Conservation (phyloP, 306 rosid species). For the Aeschynomene evenia region DNA sequence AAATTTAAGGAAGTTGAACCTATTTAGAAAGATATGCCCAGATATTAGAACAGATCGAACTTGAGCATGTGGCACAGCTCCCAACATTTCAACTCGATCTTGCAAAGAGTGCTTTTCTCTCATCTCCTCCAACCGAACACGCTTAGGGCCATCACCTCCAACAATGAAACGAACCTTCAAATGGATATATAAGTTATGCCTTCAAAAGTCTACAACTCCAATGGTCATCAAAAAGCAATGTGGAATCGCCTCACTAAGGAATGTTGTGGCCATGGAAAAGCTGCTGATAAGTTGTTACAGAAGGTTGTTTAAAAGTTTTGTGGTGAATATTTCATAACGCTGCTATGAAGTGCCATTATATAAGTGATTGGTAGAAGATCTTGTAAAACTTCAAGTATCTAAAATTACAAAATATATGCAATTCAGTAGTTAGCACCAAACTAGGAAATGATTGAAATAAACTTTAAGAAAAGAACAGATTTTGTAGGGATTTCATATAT, state of each 20-base stretch:
- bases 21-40: slow-evolving; percentile 92
- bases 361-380: neutral
- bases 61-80: slow-evolving; percentile 81
- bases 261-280: neutral
- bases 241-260: neutral
- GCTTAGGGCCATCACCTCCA: slow-evolving; percentile 95
- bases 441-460: neutral
- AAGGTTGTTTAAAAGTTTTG: neutral
- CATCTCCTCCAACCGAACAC: slow-evolving; percentile 95
- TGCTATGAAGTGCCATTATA: neutral
- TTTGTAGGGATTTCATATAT: neutral
- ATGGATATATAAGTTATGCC: slow-evolving; percentile 29
- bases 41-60: slow-evolving; percentile 71
- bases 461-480: neutral
- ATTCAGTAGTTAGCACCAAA: neutral
- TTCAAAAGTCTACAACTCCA: slow-evolving; percentile 22
- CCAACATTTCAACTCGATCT: slow-evolving; percentile 95
- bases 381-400: slow-evolving; percentile 37
- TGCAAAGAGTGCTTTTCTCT: slow-evolving; percentile 91
- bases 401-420: neutral
- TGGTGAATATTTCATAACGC: neutral
- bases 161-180: slow-evolving; percentile 81
- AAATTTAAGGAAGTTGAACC: slow-evolving; percentile 38
- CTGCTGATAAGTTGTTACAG: neutral
- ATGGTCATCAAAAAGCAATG: neutral